Base-by-base conservation (phyloP, 176 grass and related monocot genomes). In the Leersia perrieri region DNA sequence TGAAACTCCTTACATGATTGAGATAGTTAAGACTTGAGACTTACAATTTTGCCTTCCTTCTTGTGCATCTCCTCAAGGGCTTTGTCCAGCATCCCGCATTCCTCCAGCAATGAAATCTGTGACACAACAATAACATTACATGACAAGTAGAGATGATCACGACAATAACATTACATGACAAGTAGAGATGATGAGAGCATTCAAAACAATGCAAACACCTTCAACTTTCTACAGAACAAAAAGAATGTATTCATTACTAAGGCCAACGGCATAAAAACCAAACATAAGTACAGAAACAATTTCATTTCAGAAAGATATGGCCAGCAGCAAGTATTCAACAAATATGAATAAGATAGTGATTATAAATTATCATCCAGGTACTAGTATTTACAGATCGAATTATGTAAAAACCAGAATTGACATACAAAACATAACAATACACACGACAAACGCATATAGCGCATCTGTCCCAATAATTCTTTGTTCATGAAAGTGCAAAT, bases 61-160 rank as follows among this genome's bases (percentile, higher is more conserved):
- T 84, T 93, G 45, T 90, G 74, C 93, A 99, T 91, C 73, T 99
- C 92, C 30, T 99, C 90, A 76, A 95, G 87, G 33, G 93, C 90
- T 77, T 85, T 91, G 44, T 93, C 90, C 76, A 92, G 89, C 87
- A 95, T 86, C 11, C 73, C 97, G 62, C 93, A 84, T 93, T 99
- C 93, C 85, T 95, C 93, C 74, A 96, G 86, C 79, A 99, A 82
- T 35, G 97, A 93, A 84, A 99, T 90, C 97, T 99, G 80, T 6
- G 36, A 47, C 58, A 87, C 33, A 70, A 74, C 61, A 88, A 57
- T 51, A 87, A 34, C 20, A 87, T 57, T 75, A 64, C 64, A 84
- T 22, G 26, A 61, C 23, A 76, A 76, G 76, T n/a, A n/a, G n/a
- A n/a, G n/a, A n/a, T n/a, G n/a, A n/a, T n/a, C 58, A 87, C 33